phyloP scores from a whole-genome alignment of 2,329 filamentous ascomycete genomes.

The Bipolaris zeicola region DNA sequence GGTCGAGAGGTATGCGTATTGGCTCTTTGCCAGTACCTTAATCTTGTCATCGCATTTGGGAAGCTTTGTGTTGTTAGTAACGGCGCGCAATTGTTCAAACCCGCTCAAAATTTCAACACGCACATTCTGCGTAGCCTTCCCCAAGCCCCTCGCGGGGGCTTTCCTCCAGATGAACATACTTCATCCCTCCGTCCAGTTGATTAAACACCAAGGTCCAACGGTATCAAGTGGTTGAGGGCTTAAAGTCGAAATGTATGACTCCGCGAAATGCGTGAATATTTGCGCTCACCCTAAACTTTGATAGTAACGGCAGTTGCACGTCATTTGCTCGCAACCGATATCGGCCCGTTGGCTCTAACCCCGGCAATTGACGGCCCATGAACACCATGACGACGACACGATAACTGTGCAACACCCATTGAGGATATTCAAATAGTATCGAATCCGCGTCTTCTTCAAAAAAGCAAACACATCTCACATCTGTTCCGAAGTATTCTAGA shows the following conservation, averaged over 20 bases:
- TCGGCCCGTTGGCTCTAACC: constrained; percentile 13
- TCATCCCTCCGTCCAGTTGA: constrained; percentile 40
- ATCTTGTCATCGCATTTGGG: constrained; percentile 31
- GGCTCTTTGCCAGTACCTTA: constrained; percentile 5
- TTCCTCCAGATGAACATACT: constrained; percentile 46
- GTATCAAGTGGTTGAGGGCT: not conserved
- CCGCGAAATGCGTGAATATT: constrained; percentile 6
- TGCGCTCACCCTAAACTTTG: constrained; percentile 9
- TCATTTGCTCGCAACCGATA: constrained; percentile 26
- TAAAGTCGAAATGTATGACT: constrained; percentile 11
- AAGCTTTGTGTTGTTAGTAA: constrained; percentile 21
- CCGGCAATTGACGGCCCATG: constrained; percentile 3
- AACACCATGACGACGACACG: constrained; percentile 8
- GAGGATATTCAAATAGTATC: not conserved
- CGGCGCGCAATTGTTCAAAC: constrained; percentile 11
- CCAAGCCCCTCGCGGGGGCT: constrained; percentile 44
- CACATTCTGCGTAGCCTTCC: constrained; percentile 32
- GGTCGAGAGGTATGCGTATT: constrained; percentile 15
- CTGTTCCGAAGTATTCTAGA: not conserved
- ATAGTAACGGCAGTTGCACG: constrained; percentile 11
- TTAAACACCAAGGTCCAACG: constrained; percentile 9
- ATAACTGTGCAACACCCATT: not conserved
- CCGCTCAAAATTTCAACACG: not conserved
- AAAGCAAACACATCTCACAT: not conserved
- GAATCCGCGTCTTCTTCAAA: not conserved